Evolutionary conservation across 768 basidiomycete species (phyloP), one percentile per base, ranked within the genome.

Genomic region (Symmetrospora coprosmae): DNA sequence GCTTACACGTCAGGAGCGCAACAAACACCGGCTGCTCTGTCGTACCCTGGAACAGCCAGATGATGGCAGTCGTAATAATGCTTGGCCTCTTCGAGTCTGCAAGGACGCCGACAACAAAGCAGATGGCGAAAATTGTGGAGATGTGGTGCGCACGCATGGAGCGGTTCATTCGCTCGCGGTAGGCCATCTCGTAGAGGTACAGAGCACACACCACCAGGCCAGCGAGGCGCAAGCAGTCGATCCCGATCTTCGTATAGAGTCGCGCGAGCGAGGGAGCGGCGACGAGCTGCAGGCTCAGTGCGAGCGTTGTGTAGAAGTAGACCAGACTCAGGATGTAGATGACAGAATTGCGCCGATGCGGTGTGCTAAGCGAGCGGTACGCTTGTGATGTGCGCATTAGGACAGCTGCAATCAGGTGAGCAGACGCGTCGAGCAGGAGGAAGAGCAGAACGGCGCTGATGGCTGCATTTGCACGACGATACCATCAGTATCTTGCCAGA

Each of bases 1-100:
- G 23, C 49, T 30, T 50, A 50, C 49, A 50, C 49, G 31, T 50
- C 14, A 50, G 34, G 14, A 50, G 49, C 11, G 27, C 49, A 50
- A 23, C 49, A 28, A 50, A 50, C 13, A 35, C 31, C 11, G 49
- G 17, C 31, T 50, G 49, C 49, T 50, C 49, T 8, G 49, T 50
- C 17, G 49, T 50, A 16, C 16, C 49, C 31, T 50, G 49, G 43
- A 46, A 46, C 11, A 46, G 43, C 43, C 43, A 46, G 43, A 11
- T 13, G 9, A 46, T 11, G 25, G 13, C 43, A 8, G 43, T 46
- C 43, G 25, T 23, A 23, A 46, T 46, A 23, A 46, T 11, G 25
- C 13, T 8, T 16, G 43, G 43, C 9, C 43, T 46, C 9, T 11
- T 8, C 13, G 43, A 46, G 25, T 9, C n/a, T 11, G 13, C 43